phyloP scores from a whole-genome alignment of 139 green algal genomes.

The Chlamydomonas urium region DNA sequence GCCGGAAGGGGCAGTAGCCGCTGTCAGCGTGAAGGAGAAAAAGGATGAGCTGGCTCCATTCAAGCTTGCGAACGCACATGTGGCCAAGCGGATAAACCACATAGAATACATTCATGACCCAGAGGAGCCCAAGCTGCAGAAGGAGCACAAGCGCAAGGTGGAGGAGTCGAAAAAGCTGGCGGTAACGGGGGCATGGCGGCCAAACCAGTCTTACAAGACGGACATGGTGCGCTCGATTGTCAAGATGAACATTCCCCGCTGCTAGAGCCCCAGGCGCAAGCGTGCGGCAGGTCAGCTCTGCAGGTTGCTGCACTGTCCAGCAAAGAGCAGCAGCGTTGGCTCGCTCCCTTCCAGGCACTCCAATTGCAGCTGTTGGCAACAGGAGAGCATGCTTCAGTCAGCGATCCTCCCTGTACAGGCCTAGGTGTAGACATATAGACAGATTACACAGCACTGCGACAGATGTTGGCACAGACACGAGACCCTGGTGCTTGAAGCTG shows the following conservation, averaged over 20 bases:
- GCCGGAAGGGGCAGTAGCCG: not conserved
- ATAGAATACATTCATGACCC: conserved; percentile 45
- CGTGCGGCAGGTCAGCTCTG: not conserved
- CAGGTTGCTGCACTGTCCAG: not conserved
- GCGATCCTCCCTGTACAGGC: not conserved
- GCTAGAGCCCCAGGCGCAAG: not conserved
- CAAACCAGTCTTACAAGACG: conserved; percentile 31
- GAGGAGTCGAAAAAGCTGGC: conserved; percentile 28
- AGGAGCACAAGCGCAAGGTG: not conserved
- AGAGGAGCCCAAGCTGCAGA: conserved; percentile 29
- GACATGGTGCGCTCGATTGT: conserved; percentile 41
- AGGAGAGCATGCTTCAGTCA: not conserved
- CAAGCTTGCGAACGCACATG: conserved; percentile 23
- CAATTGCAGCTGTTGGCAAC: not conserved
- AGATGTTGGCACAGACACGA: no score
- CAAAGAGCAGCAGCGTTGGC: not conserved
- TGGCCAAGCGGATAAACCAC: conserved; percentile 20
- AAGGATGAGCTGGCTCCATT: conserved; percentile 17
- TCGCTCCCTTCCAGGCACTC: not conserved
- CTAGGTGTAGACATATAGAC: no score
- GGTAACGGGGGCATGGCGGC: conserved; percentile 23
- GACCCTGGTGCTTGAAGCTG: no score
- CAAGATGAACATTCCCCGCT: conserved; percentile 30
- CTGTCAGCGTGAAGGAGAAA: not conserved
- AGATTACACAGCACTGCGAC: no score